phyloP scores from a whole-genome alignment of 257 asterid genomes.

The Sherardia arvensis region DNA sequence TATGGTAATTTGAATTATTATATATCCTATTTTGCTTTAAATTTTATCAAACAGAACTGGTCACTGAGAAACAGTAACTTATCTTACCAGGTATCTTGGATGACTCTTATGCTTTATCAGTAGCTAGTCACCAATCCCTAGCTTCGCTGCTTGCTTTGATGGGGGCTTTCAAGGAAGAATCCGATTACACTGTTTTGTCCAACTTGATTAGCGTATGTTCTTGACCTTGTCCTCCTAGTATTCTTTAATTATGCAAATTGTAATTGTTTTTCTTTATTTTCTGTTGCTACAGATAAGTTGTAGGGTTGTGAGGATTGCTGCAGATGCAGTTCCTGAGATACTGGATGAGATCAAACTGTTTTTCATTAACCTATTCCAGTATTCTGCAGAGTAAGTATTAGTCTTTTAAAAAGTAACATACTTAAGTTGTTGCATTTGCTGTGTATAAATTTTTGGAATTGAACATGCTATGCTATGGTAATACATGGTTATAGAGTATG shows the following conservation, averaged over 20 bases:
- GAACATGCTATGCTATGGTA: not conserved
- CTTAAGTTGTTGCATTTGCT: not conserved
- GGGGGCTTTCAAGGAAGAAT: slow-evolving; percentile 81
- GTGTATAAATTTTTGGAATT: not conserved
- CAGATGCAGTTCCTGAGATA: slow-evolving; percentile 73
- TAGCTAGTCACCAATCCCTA: slow-evolving; percentile 75
- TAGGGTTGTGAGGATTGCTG: slow-evolving; percentile 53
- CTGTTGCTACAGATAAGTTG: slow-evolving; percentile 51
- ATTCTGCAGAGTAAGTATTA: slow-evolving; percentile 57
- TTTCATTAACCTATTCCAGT: slow-evolving; percentile 77
- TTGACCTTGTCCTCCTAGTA: slow-evolving; percentile 8
- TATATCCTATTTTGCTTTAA: slow-evolving; percentile 3
- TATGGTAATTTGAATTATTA: slow-evolving; percentile 37
- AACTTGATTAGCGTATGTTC: slow-evolving; percentile 61
- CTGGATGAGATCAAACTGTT: slow-evolving; percentile 51
- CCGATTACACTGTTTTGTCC: slow-evolving; percentile 64
- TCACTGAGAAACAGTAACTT: slow-evolving; percentile 16
- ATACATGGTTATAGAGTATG: not conserved
- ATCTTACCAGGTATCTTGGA: slow-evolving; percentile 74
- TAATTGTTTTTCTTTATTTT: slow-evolving; percentile 9
- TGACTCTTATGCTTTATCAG: slow-evolving; percentile 68
- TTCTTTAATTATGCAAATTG: not conserved
- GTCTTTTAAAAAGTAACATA: not conserved
- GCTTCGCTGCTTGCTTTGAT: slow-evolving; percentile 76
- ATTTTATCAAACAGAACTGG: not conserved